These are phyloP conservation scores for Aspergillus carlsbadensis DNA, from an alignment of 495 filamentous ascomycete genomes.

Conservation along the genomic window DNA sequence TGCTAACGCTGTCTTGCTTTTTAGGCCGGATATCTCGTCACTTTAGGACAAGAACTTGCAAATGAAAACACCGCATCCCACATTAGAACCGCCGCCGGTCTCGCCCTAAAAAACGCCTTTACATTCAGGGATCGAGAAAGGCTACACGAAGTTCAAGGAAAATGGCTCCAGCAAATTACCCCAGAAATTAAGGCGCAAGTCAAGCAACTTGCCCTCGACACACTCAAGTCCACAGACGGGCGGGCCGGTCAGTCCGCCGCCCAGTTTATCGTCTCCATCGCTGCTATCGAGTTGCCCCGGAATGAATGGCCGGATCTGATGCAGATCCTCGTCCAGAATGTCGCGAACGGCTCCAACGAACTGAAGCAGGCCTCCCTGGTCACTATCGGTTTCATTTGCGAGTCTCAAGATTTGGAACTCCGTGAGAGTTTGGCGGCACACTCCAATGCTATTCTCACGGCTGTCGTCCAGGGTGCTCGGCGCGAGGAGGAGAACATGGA, in stretches of 20 bases:
- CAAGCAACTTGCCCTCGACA: constrained; percentile 84
- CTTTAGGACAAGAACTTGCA: constrained; percentile 87
- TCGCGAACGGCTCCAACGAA: constrained; percentile 77
- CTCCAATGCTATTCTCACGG: constrained; percentile 96
- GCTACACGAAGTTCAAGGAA: constrained; percentile 80
- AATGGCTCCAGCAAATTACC: constrained; percentile 84
- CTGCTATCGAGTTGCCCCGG: constrained; percentile 87
- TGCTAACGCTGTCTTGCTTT: constrained; percentile 20
- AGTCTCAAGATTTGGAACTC: constrained; percentile 85
- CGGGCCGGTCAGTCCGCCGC: constrained; percentile 87
- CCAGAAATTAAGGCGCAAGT: constrained; percentile 76
- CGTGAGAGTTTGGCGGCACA: constrained; percentile 76
- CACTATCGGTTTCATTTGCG: constrained; percentile 96
- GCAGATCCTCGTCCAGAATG: constrained; percentile 82
- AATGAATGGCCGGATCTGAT: constrained; percentile 97
- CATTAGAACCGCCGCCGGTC: constrained; percentile 89
- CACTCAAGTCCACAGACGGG: constrained; percentile 69
- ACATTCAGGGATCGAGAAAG: constrained; percentile 84
- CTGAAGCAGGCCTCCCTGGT: constrained; percentile 93
- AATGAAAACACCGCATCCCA: constrained; percentile 81
- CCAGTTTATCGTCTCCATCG: constrained; percentile 92
- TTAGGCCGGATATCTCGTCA: constrained; percentile 85
- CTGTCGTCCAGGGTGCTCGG: constrained; percentile 93
- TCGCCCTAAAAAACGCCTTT: constrained; percentile 96
- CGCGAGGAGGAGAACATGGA: constrained; percentile 92